Percentiles rank a stretch among this genome's conserved stretches.
These are phyloP conservation scores for Macadamia integrifolia DNA, from an alignment of 164 flowering plant species.

Conservation along the genomic window DNA sequence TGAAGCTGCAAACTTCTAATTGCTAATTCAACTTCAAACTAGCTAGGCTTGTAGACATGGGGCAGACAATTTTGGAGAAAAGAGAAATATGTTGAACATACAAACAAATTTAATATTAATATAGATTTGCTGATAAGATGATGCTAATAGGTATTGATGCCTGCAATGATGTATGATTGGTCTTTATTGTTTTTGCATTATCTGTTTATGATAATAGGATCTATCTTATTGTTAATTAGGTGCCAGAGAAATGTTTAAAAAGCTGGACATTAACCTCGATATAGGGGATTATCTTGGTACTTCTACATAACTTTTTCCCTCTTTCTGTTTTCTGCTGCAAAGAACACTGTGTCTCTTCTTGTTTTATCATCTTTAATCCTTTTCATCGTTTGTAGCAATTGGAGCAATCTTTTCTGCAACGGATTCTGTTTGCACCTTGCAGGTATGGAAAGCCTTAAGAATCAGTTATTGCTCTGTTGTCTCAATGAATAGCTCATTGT, in stretches of 20 bases:
- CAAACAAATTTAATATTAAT: no score
- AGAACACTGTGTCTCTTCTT: not conserved
- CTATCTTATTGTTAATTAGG: constrained; percentile 34
- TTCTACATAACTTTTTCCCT: not conserved
- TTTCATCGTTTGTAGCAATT: constrained; percentile 41
- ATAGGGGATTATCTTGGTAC: constrained; percentile 86
- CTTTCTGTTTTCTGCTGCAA: not conserved
- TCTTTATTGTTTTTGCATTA: no score
- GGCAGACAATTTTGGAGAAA: no score
- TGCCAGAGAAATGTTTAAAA: constrained; percentile 49
- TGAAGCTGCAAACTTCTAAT: no score
- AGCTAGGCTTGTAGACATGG: no score
- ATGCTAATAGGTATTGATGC: no score
- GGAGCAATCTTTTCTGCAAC: constrained; percentile 91
- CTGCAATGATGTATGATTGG: no score
- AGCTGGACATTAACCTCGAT: constrained; percentile 48
- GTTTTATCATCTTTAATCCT: not conserved
- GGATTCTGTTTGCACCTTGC: constrained; percentile 91
- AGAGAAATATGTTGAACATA: no score
- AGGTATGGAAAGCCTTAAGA: constrained; percentile 32
- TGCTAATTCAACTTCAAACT: no score
- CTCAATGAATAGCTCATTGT: not conserved
- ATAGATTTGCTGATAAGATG: no score
- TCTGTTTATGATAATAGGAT: not conserved
- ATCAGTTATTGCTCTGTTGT: not conserved